Percentiles rank a stretch among this genome's conserved stretches.
These are phyloP conservation scores for Nothophoma quercina DNA, from an alignment of 2,329 filamentous ascomycete genomes.

Conservation along the genomic window DNA sequence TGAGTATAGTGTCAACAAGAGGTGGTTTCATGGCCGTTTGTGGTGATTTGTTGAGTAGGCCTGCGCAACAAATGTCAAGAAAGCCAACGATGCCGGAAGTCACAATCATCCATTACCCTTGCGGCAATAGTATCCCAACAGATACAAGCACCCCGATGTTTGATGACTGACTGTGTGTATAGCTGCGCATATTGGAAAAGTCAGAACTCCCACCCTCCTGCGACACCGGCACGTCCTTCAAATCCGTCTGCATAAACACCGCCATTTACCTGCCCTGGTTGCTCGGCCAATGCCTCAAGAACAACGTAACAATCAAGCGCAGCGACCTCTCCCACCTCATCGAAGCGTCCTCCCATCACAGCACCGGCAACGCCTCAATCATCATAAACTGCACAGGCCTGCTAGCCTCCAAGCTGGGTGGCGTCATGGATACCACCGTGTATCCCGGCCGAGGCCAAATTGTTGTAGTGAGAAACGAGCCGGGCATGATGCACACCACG, in stretches of 20 bases:
- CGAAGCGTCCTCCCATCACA: slow-evolving; percentile 71
- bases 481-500: slow-evolving; percentile 71
- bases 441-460: slow-evolving; percentile 83
- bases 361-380: slow-evolving; percentile 67
- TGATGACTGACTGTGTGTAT: no score
- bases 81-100: no score
- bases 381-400: slow-evolving; percentile 88
- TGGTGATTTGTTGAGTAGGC: no score
- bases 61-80: no score
- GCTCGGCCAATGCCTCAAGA: slow-evolving; percentile 76
- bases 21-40: no score
- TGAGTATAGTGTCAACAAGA: no score
- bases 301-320: slow-evolving; percentile 67
- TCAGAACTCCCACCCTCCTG: slow-evolving; percentile 67
- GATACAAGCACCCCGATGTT: no score
- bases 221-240: slow-evolving; percentile 78
- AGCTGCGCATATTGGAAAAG: slow-evolving; percentile 68
- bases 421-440: slow-evolving; percentile 77
- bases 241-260: slow-evolving; percentile 90
- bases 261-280: slow-evolving; percentile 89
- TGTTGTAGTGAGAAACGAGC: slow-evolving; percentile 81
- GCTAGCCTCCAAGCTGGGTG: slow-evolving; percentile 76
- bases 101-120: no score
- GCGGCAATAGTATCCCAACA: no score
- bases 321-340: slow-evolving; percentile 68